Evolutionary conservation across 2,329 filamentous ascomycete genomes (phyloP), one percentile per base, ranked within the genome.

Genomic region (Ilyonectria mors-panacis): DNA sequence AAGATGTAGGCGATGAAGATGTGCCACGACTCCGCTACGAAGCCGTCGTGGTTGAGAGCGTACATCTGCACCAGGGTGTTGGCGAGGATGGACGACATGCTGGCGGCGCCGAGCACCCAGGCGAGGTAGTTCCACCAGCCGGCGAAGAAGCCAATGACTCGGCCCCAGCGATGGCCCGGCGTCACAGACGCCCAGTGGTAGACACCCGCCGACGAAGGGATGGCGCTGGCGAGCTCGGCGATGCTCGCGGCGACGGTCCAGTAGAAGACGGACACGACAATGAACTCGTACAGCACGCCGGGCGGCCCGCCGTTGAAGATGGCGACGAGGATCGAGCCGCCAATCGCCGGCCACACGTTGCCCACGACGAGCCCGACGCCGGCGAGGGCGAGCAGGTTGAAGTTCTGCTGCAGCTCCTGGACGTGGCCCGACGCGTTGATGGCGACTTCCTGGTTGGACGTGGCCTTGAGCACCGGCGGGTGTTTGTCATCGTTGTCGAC

Each of bases 141-240:
- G 9, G 83, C 81, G 59, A 83, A 83, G 75, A 83, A 84, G 6
- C 82, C 82, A 10, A 87, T 81, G 1, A 83, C 70, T 19, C 87
- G 84, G 30, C 88, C 88, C 78, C 85, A 86, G 60, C 69, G 61
- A 26, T 57, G 78, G 2, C 88, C 88, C 0, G 87, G 85, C 2
- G 87, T 89, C 9, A 90, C 82, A 15, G 87, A 85, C 2, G 88
- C 88, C 86, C 87, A 90, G 72, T 90, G 88, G 65, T 91, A 91
- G 6, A 90, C 86, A 26, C 87, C 88, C 61, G 85, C 86, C 7
- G 87, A 85, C 1, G 87, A 89, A n/a, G 89, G 89, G 67, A 90
- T 88, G 19, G 87, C 85, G 59, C 86, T 89, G 13, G 88, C 87
- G 30, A 91, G 80, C 77, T 91, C 89, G 50, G 88, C 88, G 64